A percentile compares a stretch with the other conserved stretches of the same genome.
Conservation (phyloP, 169 alveolate species). For the Theileria luwenshuni region DNA sequence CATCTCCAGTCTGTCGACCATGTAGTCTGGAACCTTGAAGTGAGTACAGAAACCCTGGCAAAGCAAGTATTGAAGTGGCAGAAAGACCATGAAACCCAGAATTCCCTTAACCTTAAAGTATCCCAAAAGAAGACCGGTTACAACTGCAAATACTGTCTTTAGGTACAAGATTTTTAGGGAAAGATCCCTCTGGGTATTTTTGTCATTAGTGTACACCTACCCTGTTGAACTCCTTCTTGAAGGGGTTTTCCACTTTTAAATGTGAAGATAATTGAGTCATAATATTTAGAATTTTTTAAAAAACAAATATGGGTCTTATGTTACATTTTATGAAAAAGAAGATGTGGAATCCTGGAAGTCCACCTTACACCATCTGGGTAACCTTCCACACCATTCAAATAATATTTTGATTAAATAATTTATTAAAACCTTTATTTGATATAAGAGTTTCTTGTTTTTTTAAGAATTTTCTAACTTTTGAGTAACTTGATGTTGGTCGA, state of each 20-base stretch:
- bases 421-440: too few species aligned
- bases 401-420: too few species aligned
- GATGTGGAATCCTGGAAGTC: neutral
- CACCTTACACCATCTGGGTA: neutral
- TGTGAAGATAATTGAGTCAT: constrained; percentile 5
- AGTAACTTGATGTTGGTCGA: too few species aligned
- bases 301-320: too few species aligned
- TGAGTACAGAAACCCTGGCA: constrained; percentile 39
- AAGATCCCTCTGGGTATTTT: constrained; percentile 20
- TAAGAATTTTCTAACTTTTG: too few species aligned
- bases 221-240: constrained; percentile 6
- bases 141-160: constrained; percentile 27
- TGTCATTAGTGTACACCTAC: neutral
- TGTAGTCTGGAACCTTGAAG: constrained; percentile 57
- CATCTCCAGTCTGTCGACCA: constrained; percentile 47
- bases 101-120: constrained; percentile 41
- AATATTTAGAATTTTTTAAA: too few species aligned
- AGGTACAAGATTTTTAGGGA: constrained; percentile 25
- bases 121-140: constrained; percentile 53
- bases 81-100: constrained; percentile 43
- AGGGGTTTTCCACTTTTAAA: neutral
- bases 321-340: too few species aligned
- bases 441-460: too few species aligned
- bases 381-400: constrained; percentile 2
- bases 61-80: constrained; percentile 25